Evolutionary conservation across 2,329 filamentous ascomycete species (phyloP), one percentile per base, ranked within the genome.

Genomic region (Akanthomyces muscarius): DNA sequence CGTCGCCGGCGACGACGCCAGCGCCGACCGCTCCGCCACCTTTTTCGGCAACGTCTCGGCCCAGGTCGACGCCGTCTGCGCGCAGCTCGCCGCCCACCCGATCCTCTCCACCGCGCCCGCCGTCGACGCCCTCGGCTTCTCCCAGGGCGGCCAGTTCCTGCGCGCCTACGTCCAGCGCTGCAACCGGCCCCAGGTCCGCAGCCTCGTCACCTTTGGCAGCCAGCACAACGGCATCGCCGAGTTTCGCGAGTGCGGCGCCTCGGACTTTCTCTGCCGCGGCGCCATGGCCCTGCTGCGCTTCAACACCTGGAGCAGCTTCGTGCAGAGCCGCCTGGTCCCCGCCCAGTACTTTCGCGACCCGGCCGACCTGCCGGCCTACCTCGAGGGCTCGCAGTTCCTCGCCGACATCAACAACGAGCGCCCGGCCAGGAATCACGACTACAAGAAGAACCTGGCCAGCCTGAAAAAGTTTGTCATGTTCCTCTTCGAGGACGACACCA

Each of bases 371-470:
- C 84, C 87, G 0, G 77, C 81, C 36, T 99, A 98, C 73, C 83
- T 98, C 23, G 85, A 88, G 68, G 74, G 86, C 72, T 95, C 90
- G 69, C 94, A 93, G 73, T 97, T 96, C 75, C 81, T 99, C 10
- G 95, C 94, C 11, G 94, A 98, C 72, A 89, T 98, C 77, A 99
- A 99, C 77, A 98, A 98, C 74, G 95, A 99, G 83, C 84, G 93
- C 13, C 67, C 68, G 55, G 65, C 79, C 61, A 96, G 96, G 84
- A 97, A 92, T 70, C 70, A 76, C 42, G 82, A 78, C 14, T 99
- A 98, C 75, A 87, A 83, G 72, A 75, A 83, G 69, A 90, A 94
- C 71, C 68, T 99, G 54, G 83, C 82, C 8, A 76, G 71, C 41
- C 73, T 99, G 72, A 85, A 90, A 70, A 89, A 89, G 69, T 89